Evolutionary conservation across 371 early-diverging fungal genomes (phyloP).

Genomic region (Batkoa obscura): DNA sequence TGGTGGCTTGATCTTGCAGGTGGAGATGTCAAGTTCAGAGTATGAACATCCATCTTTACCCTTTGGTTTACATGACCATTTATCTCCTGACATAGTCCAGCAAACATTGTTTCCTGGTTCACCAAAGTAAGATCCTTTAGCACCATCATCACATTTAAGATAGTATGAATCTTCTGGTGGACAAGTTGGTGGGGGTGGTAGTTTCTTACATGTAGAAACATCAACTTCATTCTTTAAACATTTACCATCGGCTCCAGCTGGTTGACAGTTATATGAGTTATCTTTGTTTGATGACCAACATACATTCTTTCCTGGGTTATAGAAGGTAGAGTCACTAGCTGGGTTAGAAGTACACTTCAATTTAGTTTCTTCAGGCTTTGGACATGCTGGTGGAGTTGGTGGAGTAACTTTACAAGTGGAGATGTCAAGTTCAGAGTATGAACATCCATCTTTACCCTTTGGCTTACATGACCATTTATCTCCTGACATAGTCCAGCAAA

Average conservation of each 20-base stretch:
- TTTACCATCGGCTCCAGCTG: neutral
- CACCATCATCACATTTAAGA: neutral
- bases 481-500: neutral
- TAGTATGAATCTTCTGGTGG: neutral
- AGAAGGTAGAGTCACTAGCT: neutral
- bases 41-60: neutral
- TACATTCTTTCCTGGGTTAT: neutral
- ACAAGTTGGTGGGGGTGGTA: neutral
- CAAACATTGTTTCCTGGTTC: neutral
- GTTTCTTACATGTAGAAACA: neutral
- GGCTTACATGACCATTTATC: neutral
- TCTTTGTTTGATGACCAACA: neutral
- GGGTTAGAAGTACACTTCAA: neutral
- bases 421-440: neutral
- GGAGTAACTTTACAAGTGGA: neutral
- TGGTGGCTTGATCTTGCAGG: neutral
- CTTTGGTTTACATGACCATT: neutral
- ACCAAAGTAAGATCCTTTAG: neutral
- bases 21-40: neutral
- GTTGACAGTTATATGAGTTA: neutral
- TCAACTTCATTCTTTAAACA: neutral
- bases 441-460: neutral
- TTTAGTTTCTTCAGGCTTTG: neutral
- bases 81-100: neutral
- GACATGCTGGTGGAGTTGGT: neutral